phyloP scores from a whole-genome alignment of 177 flowering plant genomes.

The Tripterygium wilfordii region DNA sequence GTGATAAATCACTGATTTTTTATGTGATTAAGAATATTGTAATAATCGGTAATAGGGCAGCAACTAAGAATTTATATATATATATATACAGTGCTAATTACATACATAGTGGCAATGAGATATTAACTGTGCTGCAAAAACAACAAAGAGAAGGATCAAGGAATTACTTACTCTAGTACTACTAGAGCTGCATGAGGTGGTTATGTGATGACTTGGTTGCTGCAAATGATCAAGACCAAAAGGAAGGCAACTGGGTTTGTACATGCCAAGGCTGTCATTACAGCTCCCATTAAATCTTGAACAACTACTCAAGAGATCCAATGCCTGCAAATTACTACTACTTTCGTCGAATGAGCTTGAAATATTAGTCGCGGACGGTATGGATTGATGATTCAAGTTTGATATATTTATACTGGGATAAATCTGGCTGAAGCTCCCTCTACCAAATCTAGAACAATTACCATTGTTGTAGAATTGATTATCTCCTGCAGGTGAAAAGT shows the following conservation, averaged over 20 bases:
- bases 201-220: conserved; percentile 29
- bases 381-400: conserved; percentile 17
- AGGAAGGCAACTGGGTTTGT: conserved; percentile 19
- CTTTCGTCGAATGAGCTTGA: conserved; percentile 37
- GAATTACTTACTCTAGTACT: conserved; percentile 45
- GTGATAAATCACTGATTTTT: too few relatives aligned
- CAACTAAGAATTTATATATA: too few relatives aligned
- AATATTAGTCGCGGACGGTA: conserved; percentile 16
- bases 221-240: conserved; percentile 33
- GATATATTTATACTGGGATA: conserved; percentile 59
- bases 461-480: too few relatives aligned
- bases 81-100: too few relatives aligned
- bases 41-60: too few relatives aligned
- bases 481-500: conserved; percentile 17
- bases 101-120: too few relatives aligned
- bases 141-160: conserved; percentile 5
- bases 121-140: too few relatives aligned
- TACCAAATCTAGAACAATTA: conserved; percentile 22
- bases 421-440: conserved; percentile 49
- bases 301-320: conserved; percentile 54
- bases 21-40: too few relatives aligned
- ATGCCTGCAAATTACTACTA: conserved; percentile 51
- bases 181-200: conserved; percentile 24
- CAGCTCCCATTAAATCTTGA: conserved; percentile 31
- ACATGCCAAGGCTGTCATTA: conserved; percentile 19